Percentiles rank a stretch among this genome's conserved stretches.
Conservation (phyloP, 78 protist species). For the Mantamonas sphyraenae region DNA sequence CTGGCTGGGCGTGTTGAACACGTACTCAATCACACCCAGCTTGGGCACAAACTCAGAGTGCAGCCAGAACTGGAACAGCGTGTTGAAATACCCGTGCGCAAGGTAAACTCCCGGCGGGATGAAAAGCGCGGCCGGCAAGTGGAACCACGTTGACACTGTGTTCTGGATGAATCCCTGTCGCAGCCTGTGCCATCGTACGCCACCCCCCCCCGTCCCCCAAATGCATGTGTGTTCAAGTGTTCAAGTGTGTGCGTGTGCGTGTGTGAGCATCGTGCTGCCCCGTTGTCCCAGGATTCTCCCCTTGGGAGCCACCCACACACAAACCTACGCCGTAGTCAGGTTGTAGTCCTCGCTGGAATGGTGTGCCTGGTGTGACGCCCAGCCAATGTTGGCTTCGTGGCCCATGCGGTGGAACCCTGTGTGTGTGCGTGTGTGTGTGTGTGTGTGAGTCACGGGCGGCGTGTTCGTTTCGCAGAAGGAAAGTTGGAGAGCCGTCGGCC, state of each 20-base stretch:
- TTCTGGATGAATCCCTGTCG: constrained; percentile 35
- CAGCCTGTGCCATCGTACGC: neutral
- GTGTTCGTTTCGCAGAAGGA: neutral
- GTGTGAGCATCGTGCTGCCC: neutral
- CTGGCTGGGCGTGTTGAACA: constrained; percentile 62
- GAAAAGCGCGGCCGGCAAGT: constrained; percentile 48
- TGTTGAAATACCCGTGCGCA: constrained; percentile 39
- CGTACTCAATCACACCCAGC: constrained; percentile 33
- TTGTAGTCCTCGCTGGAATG: constrained; percentile 50
- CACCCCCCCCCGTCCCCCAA: neutral
- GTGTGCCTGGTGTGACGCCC: constrained; percentile 61
- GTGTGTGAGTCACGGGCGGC: neutral
- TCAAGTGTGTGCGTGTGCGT: neutral
- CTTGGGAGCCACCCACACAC: neutral
- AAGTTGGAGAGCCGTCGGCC: neutral
- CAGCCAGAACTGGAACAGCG: constrained; percentile 62
- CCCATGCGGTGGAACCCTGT: constrained; percentile 30
- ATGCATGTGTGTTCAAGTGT: neutral
- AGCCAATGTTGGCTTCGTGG: constrained; percentile 31
- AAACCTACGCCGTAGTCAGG: neutral
- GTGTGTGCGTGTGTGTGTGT: neutral
- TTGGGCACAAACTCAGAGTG: constrained; percentile 36
- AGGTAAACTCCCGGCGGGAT: constrained; percentile 33
- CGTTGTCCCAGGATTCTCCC: neutral
- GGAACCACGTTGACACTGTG: constrained; percentile 26